Evolutionary conservation across 257 asterid genomes (phyloP), one percentile per base, ranked within the genome.

Genomic region (Penstemon davidsonii): DNA sequence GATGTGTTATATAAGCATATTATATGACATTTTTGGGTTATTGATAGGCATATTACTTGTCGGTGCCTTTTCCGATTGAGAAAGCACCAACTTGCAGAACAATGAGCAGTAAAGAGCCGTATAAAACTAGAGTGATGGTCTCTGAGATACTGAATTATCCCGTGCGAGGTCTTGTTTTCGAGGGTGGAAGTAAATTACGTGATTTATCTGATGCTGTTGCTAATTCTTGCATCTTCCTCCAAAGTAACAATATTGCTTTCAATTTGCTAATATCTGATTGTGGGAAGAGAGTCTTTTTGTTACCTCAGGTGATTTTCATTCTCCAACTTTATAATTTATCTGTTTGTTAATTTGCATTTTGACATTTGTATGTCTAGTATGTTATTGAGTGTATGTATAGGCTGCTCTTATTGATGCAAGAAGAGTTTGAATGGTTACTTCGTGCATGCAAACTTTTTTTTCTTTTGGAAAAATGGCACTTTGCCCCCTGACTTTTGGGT

Each of bases 11-110:
- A 41, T 61, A 19, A 12, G 45, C 11, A 72, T 69, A 60, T 56
- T 9, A 9, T 8, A 52, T 42, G 38, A 43, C 53, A 5, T 63
- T 4, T 52, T 41, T 62, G 50, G 50, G 38, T 62, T 60, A 44
- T 60, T 46, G 8, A 58, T 82, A 89, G 92, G 96, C 91, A 9
- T 89, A 89, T 77, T 87, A 82, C 81, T 73, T 89, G 73, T 47
- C 87, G n/a, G 81, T 78, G 62, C 78, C 86, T 55, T 82, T 89
- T 59, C 96, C 95, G 5, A 74, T 87, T 41, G 95, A 87, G 84
- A 85, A 82, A 80, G 89, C 89, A 10, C 84, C 84, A 65, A 59
- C 78, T 6, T 61, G 76, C 80, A 74, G 55, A 72, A 73, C 73
- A 68, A 69, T 85, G 87, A 72, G 77, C 61, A 58, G 78, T 62